Evolutionary conservation across 1,139 yeast genomes (phyloP).

Genomic region (Ogataea hybrid): DNA sequence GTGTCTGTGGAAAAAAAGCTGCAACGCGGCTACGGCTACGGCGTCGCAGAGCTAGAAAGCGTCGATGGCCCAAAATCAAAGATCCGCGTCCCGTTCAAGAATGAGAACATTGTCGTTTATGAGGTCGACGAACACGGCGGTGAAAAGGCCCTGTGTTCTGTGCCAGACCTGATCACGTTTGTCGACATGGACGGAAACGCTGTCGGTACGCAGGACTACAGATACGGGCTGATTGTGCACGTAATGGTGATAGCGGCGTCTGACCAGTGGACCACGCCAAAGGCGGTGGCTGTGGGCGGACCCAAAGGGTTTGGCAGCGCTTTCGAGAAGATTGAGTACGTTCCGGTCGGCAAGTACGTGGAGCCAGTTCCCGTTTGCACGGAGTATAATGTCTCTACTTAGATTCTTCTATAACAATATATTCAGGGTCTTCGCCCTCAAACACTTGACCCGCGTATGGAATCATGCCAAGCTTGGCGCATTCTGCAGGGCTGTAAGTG

Average conservation of each 20-base stretch:
- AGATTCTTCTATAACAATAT: neutral
- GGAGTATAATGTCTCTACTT: slow-evolving; percentile 23
- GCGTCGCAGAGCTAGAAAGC: slow-evolving; percentile 26
- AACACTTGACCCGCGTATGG: slow-evolving; percentile 12
- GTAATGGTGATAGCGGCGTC: slow-evolving; percentile 42
- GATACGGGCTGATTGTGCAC: slow-evolving; percentile 42
- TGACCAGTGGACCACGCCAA: slow-evolving; percentile 38
- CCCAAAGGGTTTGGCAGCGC: slow-evolving; percentile 37
- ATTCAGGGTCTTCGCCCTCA: slow-evolving; percentile 2
- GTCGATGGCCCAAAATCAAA: slow-evolving; percentile 12
- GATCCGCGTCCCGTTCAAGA: slow-evolving; percentile 36
- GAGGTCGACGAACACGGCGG: slow-evolving; percentile 29
- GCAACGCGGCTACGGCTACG: slow-evolving; percentile 33
- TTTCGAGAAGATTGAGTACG: slow-evolving; percentile 34
- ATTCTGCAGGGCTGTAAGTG: slow-evolving; percentile 19
- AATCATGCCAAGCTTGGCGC: slow-evolving; percentile 14
- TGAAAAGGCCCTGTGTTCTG: slow-evolving; percentile 37
- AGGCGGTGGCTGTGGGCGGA: slow-evolving; percentile 41
- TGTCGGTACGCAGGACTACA: slow-evolving; percentile 46
- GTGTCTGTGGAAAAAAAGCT: slow-evolving; percentile 31
- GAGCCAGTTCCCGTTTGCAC: slow-evolving; percentile 40
- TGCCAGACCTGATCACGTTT: slow-evolving; percentile 46
- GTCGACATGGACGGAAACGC: slow-evolving; percentile 45
- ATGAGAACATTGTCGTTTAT: slow-evolving; percentile 41
- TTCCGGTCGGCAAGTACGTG: slow-evolving; percentile 36